A percentile compares a stretch with the other conserved stretches of the same genome.
phyloP scores from a whole-genome alignment of 2,329 filamentous ascomycete species.

The Aspergillus fumigatiaffinis region DNA sequence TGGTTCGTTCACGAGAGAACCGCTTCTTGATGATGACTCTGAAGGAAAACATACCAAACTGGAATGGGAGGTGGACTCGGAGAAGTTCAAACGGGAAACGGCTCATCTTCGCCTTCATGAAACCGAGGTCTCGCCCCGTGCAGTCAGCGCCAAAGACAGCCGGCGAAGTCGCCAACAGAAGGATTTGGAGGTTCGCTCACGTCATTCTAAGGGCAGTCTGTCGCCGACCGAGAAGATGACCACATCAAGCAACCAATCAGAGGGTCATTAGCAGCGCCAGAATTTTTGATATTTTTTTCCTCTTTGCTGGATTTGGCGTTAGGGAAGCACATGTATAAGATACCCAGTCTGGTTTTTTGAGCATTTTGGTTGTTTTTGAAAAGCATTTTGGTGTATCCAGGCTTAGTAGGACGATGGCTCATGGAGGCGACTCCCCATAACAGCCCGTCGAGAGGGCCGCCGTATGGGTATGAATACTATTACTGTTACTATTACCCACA shows the following conservation, averaged over 20 bases:
- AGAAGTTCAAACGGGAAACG: not conserved
- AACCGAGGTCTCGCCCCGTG: not conserved
- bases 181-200: not conserved
- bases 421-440: too few relatives aligned
- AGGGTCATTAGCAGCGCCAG: not conserved
- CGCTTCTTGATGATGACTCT: not conserved
- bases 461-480: too few relatives aligned
- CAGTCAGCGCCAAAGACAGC: too few relatives aligned
- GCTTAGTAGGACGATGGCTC: too few relatives aligned
- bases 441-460: too few relatives aligned
- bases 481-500: not conserved
- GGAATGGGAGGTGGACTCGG: not conserved
- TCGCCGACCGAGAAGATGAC: not conserved
- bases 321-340: not conserved
- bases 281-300: not conserved
- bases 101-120: not conserved
- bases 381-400: too few relatives aligned
- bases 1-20: not conserved
- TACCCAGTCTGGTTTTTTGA: not conserved
- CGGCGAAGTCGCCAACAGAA: not conserved
- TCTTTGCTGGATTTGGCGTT: not conserved
- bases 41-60: not conserved
- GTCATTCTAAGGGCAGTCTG: not conserved
- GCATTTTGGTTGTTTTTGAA: too few relatives aligned
- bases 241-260: not conserved